These are phyloP conservation scores for Cercophora sp. DNA, from an alignment of 495 filamentous ascomycete genomes.

Conservation along the genomic window DNA sequence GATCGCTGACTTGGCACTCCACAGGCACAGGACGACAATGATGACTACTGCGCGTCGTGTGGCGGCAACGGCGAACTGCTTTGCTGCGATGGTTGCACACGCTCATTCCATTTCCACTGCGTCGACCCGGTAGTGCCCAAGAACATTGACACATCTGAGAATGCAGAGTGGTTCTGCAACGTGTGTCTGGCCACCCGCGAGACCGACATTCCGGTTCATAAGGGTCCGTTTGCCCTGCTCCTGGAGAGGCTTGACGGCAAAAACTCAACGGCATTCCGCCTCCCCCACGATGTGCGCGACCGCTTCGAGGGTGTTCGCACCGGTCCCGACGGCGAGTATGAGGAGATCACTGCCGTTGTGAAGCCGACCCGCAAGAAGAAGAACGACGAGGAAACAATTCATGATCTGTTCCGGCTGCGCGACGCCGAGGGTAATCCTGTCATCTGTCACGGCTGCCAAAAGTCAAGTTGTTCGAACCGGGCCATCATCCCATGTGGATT, in stretches of 20 bases:
- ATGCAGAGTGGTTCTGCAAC: constrained; percentile 81
- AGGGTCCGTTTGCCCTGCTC: constrained; percentile 54
- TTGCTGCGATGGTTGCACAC: constrained; percentile 87
- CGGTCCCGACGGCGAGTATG: constrained; percentile 73
- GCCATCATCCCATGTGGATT: constrained; percentile 78
- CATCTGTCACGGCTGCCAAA: constrained; percentile 67
- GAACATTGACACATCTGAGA: constrained; percentile 57
- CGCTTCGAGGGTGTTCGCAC: constrained; percentile 71
- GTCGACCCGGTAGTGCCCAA: constrained; percentile 78
- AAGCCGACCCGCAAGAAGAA: constrained; percentile 49
- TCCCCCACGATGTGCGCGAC: constrained; percentile 64
- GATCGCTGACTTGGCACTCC: constrained; percentile 22
- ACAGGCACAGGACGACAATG: constrained; percentile 68
- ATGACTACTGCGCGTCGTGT: constrained; percentile 83
- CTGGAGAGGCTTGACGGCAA: constrained; percentile 56
- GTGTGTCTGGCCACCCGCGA: constrained; percentile 51
- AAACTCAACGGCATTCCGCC: constrained; percentile 67
- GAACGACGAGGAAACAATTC: constrained; percentile 54
- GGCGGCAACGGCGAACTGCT: constrained; percentile 75
- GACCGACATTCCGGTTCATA: constrained; percentile 34
- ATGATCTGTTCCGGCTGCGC: constrained; percentile 61
- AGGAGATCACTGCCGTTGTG: constrained; percentile 47
- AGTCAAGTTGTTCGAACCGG: constrained; percentile 49
- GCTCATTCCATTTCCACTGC: constrained; percentile 84
- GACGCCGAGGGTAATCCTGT: constrained; percentile 65